Conservation (phyloP, 2,329 filamentous ascomycete species). For the Aureobasidium zeae region DNA sequence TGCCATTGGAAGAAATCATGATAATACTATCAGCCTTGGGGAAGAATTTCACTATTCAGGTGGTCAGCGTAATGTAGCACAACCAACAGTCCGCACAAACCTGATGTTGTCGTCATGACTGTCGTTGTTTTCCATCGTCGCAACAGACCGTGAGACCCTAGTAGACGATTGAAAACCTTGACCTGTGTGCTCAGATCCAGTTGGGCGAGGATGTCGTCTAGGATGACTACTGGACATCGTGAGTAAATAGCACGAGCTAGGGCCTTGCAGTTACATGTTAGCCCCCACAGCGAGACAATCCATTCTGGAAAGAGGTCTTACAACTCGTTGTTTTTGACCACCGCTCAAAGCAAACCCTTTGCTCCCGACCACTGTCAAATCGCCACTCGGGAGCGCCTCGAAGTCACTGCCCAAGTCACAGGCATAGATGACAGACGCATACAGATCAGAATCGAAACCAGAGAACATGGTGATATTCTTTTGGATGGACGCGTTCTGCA, state of each 20-base stretch:
- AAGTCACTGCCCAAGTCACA: slow-evolving; percentile 70
- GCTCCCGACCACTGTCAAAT: slow-evolving; percentile 70
- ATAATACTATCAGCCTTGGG: slow-evolving; percentile 34
- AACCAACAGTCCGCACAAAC: no score
- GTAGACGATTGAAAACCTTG: slow-evolving; percentile 34
- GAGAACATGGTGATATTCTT: slow-evolving; percentile 71
- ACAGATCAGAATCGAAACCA: slow-evolving; percentile 54
- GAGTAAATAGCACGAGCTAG: slow-evolving; percentile 72
- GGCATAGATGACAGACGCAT: slow-evolving; percentile 58
- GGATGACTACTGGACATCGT: slow-evolving; percentile 63
- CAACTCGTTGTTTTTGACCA: slow-evolving; percentile 74
- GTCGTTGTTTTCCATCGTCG: slow-evolving; percentile 32
- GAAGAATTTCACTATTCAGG: slow-evolving; percentile 26
- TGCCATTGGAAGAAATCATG: slow-evolving; percentile 15
- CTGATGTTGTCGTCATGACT: slow-evolving; percentile 35
- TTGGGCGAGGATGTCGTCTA: slow-evolving; percentile 72
- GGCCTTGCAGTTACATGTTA: not conserved
- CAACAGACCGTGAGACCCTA: slow-evolving; percentile 36
- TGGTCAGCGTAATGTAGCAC: not conserved
- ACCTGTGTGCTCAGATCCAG: slow-evolving; percentile 52
- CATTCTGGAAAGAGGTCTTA: slow-evolving; percentile 30
- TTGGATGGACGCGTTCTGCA: slow-evolving; percentile 69
- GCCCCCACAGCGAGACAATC: not conserved
- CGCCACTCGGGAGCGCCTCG: slow-evolving; percentile 60
- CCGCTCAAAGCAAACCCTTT: slow-evolving; percentile 79